phyloP scores from a whole-genome alignment of 2,329 filamentous ascomycete genomes.

The Apiospora rasikravindrae region DNA sequence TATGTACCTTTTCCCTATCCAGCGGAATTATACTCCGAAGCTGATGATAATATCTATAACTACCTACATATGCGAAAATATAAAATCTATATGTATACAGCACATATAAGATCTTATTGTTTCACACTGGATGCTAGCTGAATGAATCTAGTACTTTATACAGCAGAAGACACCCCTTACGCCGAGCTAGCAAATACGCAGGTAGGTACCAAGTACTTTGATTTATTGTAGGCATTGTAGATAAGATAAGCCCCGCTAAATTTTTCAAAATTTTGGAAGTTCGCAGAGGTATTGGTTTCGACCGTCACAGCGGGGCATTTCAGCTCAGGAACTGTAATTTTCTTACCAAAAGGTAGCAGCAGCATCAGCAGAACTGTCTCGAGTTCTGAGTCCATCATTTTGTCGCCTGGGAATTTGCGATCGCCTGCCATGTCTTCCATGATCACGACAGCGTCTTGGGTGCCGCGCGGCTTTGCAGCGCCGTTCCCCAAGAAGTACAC shows the following conservation, averaged over 20 bases:
- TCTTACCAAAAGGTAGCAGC: constrained; percentile 22
- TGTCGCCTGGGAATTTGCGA: constrained; percentile 25
- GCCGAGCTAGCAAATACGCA: not conserved
- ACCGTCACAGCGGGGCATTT: constrained; percentile 29
- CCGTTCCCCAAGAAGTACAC: constrained; percentile 77
- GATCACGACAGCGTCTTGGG: constrained; percentile 79
- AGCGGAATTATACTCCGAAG: not conserved
- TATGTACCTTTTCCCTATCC: not conserved
- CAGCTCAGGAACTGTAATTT: not conserved
- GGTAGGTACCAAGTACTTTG: not conserved
- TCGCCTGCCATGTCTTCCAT: constrained; percentile 62
- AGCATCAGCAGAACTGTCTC: not conserved
- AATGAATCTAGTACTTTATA: too few relatives aligned
- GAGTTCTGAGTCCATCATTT: not conserved
- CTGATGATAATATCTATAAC: not conserved
- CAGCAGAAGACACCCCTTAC: not conserved
- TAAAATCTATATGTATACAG: not conserved
- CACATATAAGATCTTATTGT: not conserved
- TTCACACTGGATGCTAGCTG: not conserved
- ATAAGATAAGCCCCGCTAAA: constrained; percentile 31
- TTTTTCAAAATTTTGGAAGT: constrained; percentile 25
- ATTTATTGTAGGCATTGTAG: not conserved
- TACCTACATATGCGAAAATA: not conserved
- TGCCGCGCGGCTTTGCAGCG: constrained; percentile 76
- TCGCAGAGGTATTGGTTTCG: not conserved